Evolutionary conservation across 1,284 basidiomycete species (phyloP).

Genomic region (Flammula alnicola): DNA sequence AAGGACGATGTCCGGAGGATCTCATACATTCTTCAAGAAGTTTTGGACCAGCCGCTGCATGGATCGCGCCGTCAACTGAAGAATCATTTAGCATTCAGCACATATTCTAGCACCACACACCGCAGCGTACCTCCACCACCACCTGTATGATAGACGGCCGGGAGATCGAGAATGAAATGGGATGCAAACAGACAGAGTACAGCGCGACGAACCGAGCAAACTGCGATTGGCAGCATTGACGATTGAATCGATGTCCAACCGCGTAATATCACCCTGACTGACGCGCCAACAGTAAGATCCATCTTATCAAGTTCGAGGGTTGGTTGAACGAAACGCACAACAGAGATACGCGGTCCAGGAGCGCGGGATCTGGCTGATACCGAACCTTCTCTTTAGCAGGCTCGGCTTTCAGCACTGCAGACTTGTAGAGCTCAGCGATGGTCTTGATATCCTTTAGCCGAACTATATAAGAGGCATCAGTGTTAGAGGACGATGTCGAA

Average conservation of each 20-base stretch:
- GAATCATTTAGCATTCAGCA: not conserved
- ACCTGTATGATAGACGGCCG: slow-evolving; percentile 41
- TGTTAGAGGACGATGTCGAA: slow-evolving; percentile 17
- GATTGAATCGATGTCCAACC: slow-evolving; percentile 74
- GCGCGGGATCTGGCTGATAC: slow-evolving; percentile 39
- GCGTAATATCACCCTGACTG: slow-evolving; percentile 82
- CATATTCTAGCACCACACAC: not conserved
- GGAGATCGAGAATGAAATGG: not conserved
- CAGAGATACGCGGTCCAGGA: slow-evolving; percentile 62
- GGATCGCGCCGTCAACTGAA: slow-evolving; percentile 86
- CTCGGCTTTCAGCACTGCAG: slow-evolving; percentile 25
- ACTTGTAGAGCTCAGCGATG: slow-evolving; percentile 53
- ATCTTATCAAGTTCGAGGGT: too few relatives aligned
- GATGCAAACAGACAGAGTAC: slow-evolving; percentile 2
- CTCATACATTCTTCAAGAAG: slow-evolving; percentile 75
- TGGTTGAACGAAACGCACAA: slow-evolving; percentile 49
- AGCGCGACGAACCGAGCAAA: slow-evolving; percentile 75
- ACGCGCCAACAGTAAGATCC: too few relatives aligned
- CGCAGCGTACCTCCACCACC: slow-evolving; percentile 66
- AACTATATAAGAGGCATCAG: slow-evolving; percentile 34
- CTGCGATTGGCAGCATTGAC: slow-evolving; percentile 88
- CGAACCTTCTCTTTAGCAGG: slow-evolving; percentile 31
- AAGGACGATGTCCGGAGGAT: not conserved
- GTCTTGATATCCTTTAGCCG: slow-evolving; percentile 52
- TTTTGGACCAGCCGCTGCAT: slow-evolving; percentile 78